Evolutionary conservation across 495 filamentous ascomycete genomes (phyloP), one percentile per base, ranked within the genome.

Genomic region (Penicillium antarcticum): DNA sequence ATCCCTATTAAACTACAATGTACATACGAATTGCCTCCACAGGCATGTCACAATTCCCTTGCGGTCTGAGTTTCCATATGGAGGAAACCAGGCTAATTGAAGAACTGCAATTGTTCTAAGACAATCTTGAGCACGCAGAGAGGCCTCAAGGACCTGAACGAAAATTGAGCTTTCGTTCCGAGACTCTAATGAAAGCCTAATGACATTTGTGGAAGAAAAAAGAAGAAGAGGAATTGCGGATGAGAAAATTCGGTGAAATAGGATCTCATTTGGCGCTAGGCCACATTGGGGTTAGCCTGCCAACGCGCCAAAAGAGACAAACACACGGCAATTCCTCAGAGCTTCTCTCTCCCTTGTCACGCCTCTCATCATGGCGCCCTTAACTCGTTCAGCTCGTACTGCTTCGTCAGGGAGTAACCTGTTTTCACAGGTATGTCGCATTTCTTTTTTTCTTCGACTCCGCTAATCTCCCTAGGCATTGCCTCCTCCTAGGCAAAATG

Each of bases 161-260:
- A 92, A 91, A 82, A 97, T 78, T 87, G 91, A 94, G 70, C 67
- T 82, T 89, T 85, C 88, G 84, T 83, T 86, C 89, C 94, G 94
- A 95, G 94, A 98, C 94, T 98, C 94, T 98, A 98, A 92, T 91
- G 89, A 89, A 81, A 84, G 88, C 86, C 91, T 94, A 87, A 73
- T 79, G 86, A 94, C 87, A 95, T 92, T 75, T 89, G 74, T 69
- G 72, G 73, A 78, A 77, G 72, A 81, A 80, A 75, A 79, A 67
- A 72, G 71, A 72, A 56, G 66, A 61, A 70, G 80, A 77, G 66
- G 73, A 65, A 52, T 37, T 39, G 50, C 31, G 36, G 19, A 45
- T 39, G 35, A 49, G 51, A 62, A 70, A 61, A 51, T 43, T 50
- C 17, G 52, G 23, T 54, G 45, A 58, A 60, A 65, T 63, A 53